Evolutionary conservation across 1,284 basidiomycete species (phyloP).

Genomic region (Leucoagaricus sp.): DNA sequence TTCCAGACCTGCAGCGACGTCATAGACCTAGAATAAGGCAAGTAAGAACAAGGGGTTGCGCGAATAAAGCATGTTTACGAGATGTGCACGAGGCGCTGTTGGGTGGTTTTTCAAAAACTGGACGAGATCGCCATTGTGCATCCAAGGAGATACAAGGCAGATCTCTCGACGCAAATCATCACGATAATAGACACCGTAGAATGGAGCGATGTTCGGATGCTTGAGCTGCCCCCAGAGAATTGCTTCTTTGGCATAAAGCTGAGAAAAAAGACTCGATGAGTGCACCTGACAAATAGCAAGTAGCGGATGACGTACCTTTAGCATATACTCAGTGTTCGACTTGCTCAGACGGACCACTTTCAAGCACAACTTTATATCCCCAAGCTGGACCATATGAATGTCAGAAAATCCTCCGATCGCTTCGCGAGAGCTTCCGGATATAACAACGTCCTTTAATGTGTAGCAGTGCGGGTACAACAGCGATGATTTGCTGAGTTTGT

Average conservation of each 20-base stretch:
- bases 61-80: conserved; percentile 10
- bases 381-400: conserved; percentile 20
- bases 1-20: conserved; percentile 31
- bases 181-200: conserved; percentile 22
- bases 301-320: conserved; percentile 10
- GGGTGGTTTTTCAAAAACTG: conserved; percentile 18
- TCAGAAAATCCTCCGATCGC: conserved; percentile 20
- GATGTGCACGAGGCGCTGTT: conserved; percentile 17
- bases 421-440: background rate
- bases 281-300: background rate
- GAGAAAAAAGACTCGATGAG: background rate
- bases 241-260: conserved; percentile 20
- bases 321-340: conserved; percentile 5
- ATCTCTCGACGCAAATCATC: background rate
- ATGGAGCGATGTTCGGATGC: conserved; percentile 27
- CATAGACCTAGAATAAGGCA: conserved; percentile 20
- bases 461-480: conserved; percentile 5
- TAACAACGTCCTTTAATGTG: background rate
- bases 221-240: conserved; percentile 25
- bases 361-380: conserved; percentile 16
- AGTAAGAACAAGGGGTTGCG: background rate
- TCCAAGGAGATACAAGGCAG: conserved; percentile 37
- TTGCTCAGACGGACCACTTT: conserved; percentile 21
- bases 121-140: conserved; percentile 32
- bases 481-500: conserved; percentile 8